Base-by-base conservation (phyloP, 2,329 filamentous ascomycete species). In the Hypoxylon sp. region DNA sequence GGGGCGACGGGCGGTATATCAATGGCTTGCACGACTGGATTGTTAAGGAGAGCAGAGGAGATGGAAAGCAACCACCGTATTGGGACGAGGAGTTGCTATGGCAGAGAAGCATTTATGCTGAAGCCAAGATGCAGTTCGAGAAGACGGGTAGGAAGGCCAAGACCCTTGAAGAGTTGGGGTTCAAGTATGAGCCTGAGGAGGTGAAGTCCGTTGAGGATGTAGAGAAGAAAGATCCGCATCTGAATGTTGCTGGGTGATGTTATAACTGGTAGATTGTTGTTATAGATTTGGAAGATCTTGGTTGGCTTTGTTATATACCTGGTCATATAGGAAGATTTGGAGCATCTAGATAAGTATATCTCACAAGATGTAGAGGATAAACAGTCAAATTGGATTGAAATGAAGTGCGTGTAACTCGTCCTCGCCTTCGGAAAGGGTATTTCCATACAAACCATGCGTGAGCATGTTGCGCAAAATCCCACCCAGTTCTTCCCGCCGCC, bases 81-180 rank as follows among this genome's bases (percentile, higher is more conserved):
- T 98, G 95, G 94, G 85, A 87, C 7, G 86, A 89, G 51, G 87
- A 89, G 79, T 83, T 91, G 73, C 87, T 89, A 58, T 97, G 93
- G 93, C 86, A 91, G 75, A 85, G 95, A 17, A 85, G 86, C 64
- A 84, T 89, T 2, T 92, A 92, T 73, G 84, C 87, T 0, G 84
- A 89, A 11, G 92, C 95, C 37, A 92, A 93, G 79, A 86, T 90
- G 73, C 87, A 86, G 31, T 98, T 96, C 77, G 86, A 91, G 64
- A 83, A 86, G 68, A 82, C 83, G 40, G 94, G 93, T 0, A 86
- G 89, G 37, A 82, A 80, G 6, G 90, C 94, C 8, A 90, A 81
- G 76, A 89, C 84, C 2, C 78, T 97, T 22, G 86, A 88, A 70
- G 91, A 97, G 72, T 82, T 97, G 31, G 95, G 93, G 0, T 92